Evolutionary conservation across 1,284 basidiomycete species (phyloP).

Genomic region (Irpex lacteus): DNA sequence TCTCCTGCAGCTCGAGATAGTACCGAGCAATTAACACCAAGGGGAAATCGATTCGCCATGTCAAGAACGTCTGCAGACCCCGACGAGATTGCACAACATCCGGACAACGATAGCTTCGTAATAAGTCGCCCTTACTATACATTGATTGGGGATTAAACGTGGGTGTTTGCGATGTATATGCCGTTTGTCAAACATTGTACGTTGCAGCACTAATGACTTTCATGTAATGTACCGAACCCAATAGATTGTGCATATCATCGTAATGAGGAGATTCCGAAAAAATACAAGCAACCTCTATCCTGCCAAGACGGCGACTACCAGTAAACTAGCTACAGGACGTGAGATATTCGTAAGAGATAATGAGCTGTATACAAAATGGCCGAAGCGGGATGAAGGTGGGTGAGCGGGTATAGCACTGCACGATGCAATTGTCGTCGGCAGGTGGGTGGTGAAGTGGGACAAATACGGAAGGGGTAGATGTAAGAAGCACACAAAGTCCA

Average conservation of each 20-base stretch:
- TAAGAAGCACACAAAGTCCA: not conserved
- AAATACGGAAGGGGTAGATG: not conserved
- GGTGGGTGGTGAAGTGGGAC: not conserved
- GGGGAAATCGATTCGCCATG: too few species aligned
- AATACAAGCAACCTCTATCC: conserved; percentile 16
- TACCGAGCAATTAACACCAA: too few species aligned
- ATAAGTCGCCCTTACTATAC: too few species aligned
- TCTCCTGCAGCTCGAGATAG: too few species aligned
- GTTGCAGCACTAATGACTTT: too few species aligned
- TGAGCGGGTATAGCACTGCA: conserved; percentile 12
- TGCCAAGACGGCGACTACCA: not conserved
- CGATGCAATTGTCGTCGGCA: not conserved
- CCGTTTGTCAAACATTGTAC: too few species aligned
- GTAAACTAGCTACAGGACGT: conserved; percentile 13
- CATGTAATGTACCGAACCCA: not conserved
- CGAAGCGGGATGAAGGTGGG: not conserved
- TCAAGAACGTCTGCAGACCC: too few species aligned
- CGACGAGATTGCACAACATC: too few species aligned
- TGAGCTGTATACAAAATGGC: conserved; percentile 15
- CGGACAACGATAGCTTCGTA: too few species aligned
- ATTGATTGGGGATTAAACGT: too few species aligned
- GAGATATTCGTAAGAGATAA: conserved; percentile 6
- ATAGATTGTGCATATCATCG: conserved; percentile 2
- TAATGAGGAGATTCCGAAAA: not conserved
- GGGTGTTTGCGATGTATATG: too few species aligned